Percentiles rank a stretch among this genome's conserved stretches.
Conservation (phyloP, 768 basidiomycete genomes). For the Cantharellus anzutake region DNA sequence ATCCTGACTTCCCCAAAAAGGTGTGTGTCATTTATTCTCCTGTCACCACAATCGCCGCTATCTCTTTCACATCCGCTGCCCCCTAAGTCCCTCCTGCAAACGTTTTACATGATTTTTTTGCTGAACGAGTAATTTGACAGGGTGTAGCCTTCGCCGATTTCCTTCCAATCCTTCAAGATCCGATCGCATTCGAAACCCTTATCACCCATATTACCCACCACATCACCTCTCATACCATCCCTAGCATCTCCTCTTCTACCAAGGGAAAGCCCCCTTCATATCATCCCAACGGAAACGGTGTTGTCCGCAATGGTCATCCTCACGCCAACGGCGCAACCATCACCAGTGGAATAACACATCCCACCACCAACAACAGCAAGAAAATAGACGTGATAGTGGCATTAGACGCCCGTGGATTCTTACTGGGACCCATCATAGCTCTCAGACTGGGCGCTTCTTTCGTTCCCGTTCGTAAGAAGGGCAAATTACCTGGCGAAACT, state of each 20-base stretch:
- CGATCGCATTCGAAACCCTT: slow-evolving; percentile 72
- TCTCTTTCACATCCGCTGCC: background rate
- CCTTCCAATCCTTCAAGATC: slow-evolving; percentile 79
- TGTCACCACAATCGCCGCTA: background rate
- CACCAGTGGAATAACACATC: background rate
- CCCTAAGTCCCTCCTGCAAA: slow-evolving; percentile 1
- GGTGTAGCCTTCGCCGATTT: slow-evolving; percentile 89
- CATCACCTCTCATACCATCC: slow-evolving; percentile 59
- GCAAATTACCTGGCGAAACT: slow-evolving; percentile 85
- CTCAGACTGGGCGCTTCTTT: slow-evolving; percentile 83
- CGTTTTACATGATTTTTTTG: background rate
- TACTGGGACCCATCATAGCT: slow-evolving; percentile 85
- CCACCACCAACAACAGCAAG: slow-evolving; percentile 23
- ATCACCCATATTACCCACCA: slow-evolving; percentile 80
- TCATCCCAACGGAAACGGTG: background rate
- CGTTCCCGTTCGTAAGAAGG: slow-evolving; percentile 84
- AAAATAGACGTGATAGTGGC: slow-evolving; percentile 89
- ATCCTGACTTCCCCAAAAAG: slow-evolving; percentile 82
- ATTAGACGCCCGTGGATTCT: slow-evolving; percentile 89
- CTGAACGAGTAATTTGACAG: slow-evolving; percentile 21
- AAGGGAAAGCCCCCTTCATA: background rate
- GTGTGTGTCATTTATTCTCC: slow-evolving; percentile 22
- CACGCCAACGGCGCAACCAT: no score
- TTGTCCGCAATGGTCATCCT: background rate
- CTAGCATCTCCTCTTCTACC: slow-evolving; percentile 14